Evolutionary conservation across 1,139 yeast genomes (phyloP).

Genomic region (Williopsis jadinii): DNA sequence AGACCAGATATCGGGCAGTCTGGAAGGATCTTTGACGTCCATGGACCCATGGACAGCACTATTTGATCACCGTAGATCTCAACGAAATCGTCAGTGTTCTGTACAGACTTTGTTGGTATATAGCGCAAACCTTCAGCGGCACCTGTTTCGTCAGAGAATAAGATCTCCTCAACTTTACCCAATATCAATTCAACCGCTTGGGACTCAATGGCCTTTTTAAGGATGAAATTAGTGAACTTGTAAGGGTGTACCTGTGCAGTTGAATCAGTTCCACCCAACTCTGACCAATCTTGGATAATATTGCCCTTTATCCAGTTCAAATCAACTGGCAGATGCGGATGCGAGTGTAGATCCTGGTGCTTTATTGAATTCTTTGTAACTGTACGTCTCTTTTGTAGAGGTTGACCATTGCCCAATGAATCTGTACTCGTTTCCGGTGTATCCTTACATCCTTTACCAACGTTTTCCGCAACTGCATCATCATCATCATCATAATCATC

Average conservation of each 20-base stretch:
- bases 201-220: constrained; percentile 73
- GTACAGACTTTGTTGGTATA: constrained; percentile 49
- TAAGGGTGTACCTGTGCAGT: constrained; percentile 98
- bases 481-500: constrained; percentile 1
- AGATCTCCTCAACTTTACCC: constrained; percentile 73
- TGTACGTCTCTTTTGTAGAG: constrained; percentile 24
- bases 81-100: constrained; percentile 25
- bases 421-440: constrained; percentile 11
- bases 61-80: constrained; percentile 63
- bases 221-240: constrained; percentile 75
- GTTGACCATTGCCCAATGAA: constrained; percentile 7
- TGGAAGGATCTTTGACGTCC: constrained; percentile 88
- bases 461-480: constrained; percentile 6
- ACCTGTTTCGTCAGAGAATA: constrained; percentile 55
- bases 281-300: constrained; percentile 66
- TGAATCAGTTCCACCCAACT: constrained; percentile 77
- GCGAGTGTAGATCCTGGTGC: constrained; percentile 25
- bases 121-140: constrained; percentile 61
- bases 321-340: constrained; percentile 52
- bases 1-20: constrained; percentile 90
- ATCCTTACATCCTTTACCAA: constrained; percentile 10
- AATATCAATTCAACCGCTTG: constrained; percentile 80
- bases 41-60: constrained; percentile 88
- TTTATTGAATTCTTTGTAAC: constrained; percentile 34
- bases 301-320: constrained; percentile 76